Base-by-base conservation (phyloP, 2,329 filamentous ascomycete species). In the Ascocoryne sarcoides region DNA sequence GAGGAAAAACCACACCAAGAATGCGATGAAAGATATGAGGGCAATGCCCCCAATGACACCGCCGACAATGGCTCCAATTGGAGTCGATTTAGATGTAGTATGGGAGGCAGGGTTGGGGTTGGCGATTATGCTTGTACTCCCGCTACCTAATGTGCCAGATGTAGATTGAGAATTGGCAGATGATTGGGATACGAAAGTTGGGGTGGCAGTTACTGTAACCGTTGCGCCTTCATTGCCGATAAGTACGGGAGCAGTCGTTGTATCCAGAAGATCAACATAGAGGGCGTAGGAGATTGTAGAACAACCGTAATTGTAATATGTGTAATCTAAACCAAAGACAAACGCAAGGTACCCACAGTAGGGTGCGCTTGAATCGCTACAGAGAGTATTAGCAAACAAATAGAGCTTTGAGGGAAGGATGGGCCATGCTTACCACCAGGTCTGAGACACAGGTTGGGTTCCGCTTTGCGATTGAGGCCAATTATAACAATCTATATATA, bases 321-420 rank as follows among this genome's bases (percentile, higher is more conserved):
- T 54, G 26, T 31, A 32, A 16, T 40, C 44, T 3, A 20, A 14
- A 1, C 26, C 36, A 12, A 47, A 47, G 8, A 49, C 38, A 32
- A 54, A 54, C 18, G 39, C 50, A 14, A 43, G 44, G 32, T 38
- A 50, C n/a, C 52, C 52, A 34, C 52, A 54, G n/a, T 39, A 44
- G 10, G 52, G 50, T 3, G 20, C 40, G 9, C 34, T 9, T 16
- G 32, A 29, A 15, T 31, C 28, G 32, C 48, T 50, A 29, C 30
- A n/a, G 4, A 35, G 33, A 18, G 5, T 40, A 26, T 26, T 26
- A 26, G 23, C 23, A 7, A 26, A 26, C n/a, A n/a, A n/a, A n/a
- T n/a, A n/a, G n/a, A n/a, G n/a, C n/a, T n/a, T n/a, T n/a, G n/a
- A 32, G 12, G 29, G 18, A 32, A 4, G 12, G 18, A 16, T 3